These are phyloP conservation scores for Triticum dicoccoides DNA, from an alignment of 176 grass and related monocot species.

Conservation along the genomic window DNA sequence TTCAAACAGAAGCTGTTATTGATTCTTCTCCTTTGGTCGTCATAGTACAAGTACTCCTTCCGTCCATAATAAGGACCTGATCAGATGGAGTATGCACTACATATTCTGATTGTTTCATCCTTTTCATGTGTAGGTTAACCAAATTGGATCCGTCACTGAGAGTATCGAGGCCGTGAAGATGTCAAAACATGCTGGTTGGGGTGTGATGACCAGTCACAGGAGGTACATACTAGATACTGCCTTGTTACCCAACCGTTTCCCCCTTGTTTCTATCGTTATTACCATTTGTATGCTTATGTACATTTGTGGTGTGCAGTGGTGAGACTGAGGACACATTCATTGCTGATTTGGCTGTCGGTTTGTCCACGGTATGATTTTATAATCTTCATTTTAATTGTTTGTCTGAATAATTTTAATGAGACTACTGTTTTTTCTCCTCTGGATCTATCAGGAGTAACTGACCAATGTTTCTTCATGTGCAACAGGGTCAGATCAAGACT, in stretches of 20 bases:
- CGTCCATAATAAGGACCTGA: no score
- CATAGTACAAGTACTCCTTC: no score
- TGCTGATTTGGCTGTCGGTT: slow-evolving; percentile 84
- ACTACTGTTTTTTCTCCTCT: no score
- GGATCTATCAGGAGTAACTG: neutral
- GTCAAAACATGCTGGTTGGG: slow-evolving; percentile 84
- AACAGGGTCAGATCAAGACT: slow-evolving; percentile 95
- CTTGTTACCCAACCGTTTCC: neutral
- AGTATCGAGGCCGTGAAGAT: slow-evolving; percentile 94
- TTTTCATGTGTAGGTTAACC: slow-evolving; percentile 59
- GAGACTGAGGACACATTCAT: slow-evolving; percentile 97
- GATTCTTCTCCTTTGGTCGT: no score
- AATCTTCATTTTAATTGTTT: neutral
- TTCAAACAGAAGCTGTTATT: neutral
- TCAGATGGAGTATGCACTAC: no score
- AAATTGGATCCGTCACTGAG: slow-evolving; percentile 92
- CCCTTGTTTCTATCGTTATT: neutral
- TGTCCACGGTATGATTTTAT: slow-evolving; percentile 57
- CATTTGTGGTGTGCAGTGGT: slow-evolving; percentile 41
- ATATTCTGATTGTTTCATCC: neutral
- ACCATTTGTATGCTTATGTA: neutral
- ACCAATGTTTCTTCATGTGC: neutral
- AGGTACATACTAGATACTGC: slow-evolving; percentile 35
- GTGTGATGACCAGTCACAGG: slow-evolving; percentile 92
- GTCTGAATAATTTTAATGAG: no score